Evolutionary conservation across 2,329 filamentous ascomycete species (phyloP), one percentile per base, ranked within the genome.

Genomic region (Fusarium beomiforme): DNA sequence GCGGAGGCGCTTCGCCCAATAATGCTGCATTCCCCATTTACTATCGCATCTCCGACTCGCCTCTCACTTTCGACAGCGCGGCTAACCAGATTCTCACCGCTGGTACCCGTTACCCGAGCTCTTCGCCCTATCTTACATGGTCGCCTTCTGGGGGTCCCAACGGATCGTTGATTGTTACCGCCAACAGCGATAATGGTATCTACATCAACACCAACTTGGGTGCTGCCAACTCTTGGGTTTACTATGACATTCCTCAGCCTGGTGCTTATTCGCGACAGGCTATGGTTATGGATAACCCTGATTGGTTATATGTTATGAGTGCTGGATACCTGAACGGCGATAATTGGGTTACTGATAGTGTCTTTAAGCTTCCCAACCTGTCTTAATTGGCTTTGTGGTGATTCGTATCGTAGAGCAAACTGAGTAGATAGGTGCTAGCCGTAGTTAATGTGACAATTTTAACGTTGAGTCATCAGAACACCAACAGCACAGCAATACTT

Each of bases 1-100:
- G 65, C 0, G 68, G 68, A 3, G 61, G 61, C 0, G 23, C 61
- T 1, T 44, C 46, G 0, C 60, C 60, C 0, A 49, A 58, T 6
- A 55, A 44, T 6, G 60, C 51, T 0, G 57, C 51, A 0, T 70
- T 59, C 39, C 68, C 68, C 0, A 49, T 61, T 11, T 65, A 66
- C n/a, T 69, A 69, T 57, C 67, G 63, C 1, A 59, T 70, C 10
- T 54, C 67, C 17, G 19, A 53, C n/a, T 68, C 67, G 4, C 67
- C 67, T 5, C 55, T 64, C 9, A 56, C 51, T 3, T 70, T 70
- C 9, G 64, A 53, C 34, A 39, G 19, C 3, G 64, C 53, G 0
- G 4, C 36, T 0, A 44, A 47, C 34, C 51, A 67, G 24, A 41
- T 64, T 7, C 31, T 62, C 5, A 49, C 44, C 2, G 43, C 50